Evolutionary conservation across 192 early-diverging fungal genomes (phyloP).

Genomic region (Coemansia sp.): DNA sequence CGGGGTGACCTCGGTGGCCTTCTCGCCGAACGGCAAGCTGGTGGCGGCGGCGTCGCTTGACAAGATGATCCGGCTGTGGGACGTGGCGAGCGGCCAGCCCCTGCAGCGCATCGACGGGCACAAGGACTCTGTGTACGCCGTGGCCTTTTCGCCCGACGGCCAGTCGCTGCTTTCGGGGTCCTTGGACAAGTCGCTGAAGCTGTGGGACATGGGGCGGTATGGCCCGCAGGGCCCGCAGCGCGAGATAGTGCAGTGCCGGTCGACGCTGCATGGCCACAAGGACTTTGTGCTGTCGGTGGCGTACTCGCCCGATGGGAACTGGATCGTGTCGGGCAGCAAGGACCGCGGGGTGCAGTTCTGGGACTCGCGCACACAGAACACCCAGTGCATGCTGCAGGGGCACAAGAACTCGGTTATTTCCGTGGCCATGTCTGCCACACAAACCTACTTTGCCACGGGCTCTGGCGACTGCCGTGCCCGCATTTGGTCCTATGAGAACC

Average conservation of each 20-base stretch:
- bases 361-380: slow-evolving; percentile 73
- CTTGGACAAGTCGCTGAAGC: slow-evolving; percentile 85
- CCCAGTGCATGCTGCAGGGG: slow-evolving; percentile 81
- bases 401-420: slow-evolving; percentile 99
- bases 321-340: slow-evolving; percentile 90
- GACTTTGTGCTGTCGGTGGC: slow-evolving; percentile 98
- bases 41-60: slow-evolving; percentile 91
- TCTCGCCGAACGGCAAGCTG: slow-evolving; percentile 82
- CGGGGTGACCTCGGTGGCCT: slow-evolving; percentile 92
- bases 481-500: slow-evolving; percentile 82
- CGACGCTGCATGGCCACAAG: slow-evolving; percentile 64
- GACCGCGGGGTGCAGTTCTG: slow-evolving; percentile 93
- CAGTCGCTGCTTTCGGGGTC: slow-evolving; percentile 86
- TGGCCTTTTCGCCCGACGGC: slow-evolving; percentile 93
- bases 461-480: slow-evolving; percentile 90
- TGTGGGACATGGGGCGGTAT: slow-evolving; percentile 80
- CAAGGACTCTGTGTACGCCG: slow-evolving; percentile 93
- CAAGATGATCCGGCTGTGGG: slow-evolving; percentile 92
- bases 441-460: slow-evolving; percentile 92
- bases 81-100: slow-evolving; percentile 62
- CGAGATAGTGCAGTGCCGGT: slow-evolving; percentile 38
- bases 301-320: slow-evolving; percentile 76
- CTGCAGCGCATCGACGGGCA: slow-evolving; percentile 92
- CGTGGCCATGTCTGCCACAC: slow-evolving; percentile 77
- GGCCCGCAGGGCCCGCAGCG: slow-evolving; percentile 22